Evolutionary conservation across 768 basidiomycete genomes (phyloP).

Genomic region (Kwoniella sp.): DNA sequence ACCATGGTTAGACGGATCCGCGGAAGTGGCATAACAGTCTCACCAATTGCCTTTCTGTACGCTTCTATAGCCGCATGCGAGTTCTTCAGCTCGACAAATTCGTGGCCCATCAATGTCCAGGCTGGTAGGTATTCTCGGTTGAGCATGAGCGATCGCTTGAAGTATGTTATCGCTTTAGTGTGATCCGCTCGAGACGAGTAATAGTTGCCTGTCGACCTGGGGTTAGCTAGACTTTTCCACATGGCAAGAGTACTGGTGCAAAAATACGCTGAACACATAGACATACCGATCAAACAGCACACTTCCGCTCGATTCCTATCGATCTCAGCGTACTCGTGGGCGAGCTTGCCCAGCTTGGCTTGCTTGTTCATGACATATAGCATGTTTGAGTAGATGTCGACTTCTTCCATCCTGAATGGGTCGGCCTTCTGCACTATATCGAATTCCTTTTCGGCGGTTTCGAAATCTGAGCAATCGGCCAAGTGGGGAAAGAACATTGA

Average conservation of each 20-base stretch:
- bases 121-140: constrained; percentile 93
- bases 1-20: too few species aligned
- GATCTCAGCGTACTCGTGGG: constrained; percentile 83
- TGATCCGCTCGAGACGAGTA: constrained; percentile 91
- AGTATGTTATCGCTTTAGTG: constrained; percentile 94
- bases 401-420: constrained; percentile 88
- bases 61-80: constrained; percentile 98
- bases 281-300: constrained; percentile 88
- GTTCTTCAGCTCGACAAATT: constrained; percentile 98
- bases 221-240: too few species aligned
- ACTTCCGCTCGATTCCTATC: constrained; percentile 95
- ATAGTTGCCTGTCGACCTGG: constrained; percentile 76
- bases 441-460: constrained; percentile 80
- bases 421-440: constrained; percentile 77
- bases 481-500: not conserved
- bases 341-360: constrained; percentile 83
- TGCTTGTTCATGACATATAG: constrained; percentile 91
- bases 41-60: constrained; percentile 92
- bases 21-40: constrained; percentile 37
- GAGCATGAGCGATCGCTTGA: constrained; percentile 88
- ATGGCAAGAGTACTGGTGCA: not conserved
- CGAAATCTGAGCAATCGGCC: constrained; percentile 67
- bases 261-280: not conserved
- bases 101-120: constrained; percentile 99
- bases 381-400: constrained; percentile 95